phyloP scores from a whole-genome alignment of 257 asterid genomes.

The Salvia rosmarinus region DNA sequence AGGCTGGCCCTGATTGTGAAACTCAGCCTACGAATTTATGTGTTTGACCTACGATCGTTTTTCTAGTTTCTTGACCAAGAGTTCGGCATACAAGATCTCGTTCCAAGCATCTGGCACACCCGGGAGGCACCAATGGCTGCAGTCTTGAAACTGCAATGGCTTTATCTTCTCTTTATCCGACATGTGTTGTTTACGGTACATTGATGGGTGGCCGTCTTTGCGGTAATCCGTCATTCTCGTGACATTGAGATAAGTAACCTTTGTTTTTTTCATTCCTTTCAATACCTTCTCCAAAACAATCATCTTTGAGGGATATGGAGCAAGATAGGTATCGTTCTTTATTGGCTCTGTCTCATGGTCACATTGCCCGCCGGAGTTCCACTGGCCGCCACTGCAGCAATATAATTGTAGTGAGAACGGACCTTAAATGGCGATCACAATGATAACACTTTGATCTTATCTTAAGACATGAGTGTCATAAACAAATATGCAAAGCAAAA shows the following conservation, averaged over 20 bases:
- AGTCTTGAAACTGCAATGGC: constrained; percentile 56
- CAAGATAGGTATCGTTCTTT: constrained; percentile 59
- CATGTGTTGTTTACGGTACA: constrained; percentile 53
- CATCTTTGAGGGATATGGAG: constrained; percentile 64
- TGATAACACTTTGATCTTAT: background rate
- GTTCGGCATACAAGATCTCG: constrained; percentile 63
- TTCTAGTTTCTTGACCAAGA: constrained; percentile 47
- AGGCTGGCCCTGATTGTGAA: background rate
- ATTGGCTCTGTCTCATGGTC: constrained; percentile 78
- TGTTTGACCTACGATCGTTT: constrained; percentile 27
- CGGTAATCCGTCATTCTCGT: constrained; percentile 72
- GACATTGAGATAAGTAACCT: constrained; percentile 56
- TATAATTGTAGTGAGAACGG: background rate
- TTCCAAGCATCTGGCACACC: constrained; percentile 87
- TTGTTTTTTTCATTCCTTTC: constrained; percentile 63
- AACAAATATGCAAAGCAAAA: background rate
- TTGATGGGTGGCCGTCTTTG: constrained; percentile 79
- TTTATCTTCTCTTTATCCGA: constrained; percentile 45
- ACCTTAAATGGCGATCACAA: too few species aligned
- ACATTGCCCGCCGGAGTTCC: constrained; percentile 83
- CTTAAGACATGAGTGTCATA: background rate
- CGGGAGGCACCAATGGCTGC: constrained; percentile 88
- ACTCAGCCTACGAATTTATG: background rate
- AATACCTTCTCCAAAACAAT: constrained; percentile 54
- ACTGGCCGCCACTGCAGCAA: constrained; percentile 74